Evolutionary conservation across 768 basidiomycete genomes (phyloP), one percentile per base, ranked within the genome.

Genomic region (Macrocybe gigantea): DNA sequence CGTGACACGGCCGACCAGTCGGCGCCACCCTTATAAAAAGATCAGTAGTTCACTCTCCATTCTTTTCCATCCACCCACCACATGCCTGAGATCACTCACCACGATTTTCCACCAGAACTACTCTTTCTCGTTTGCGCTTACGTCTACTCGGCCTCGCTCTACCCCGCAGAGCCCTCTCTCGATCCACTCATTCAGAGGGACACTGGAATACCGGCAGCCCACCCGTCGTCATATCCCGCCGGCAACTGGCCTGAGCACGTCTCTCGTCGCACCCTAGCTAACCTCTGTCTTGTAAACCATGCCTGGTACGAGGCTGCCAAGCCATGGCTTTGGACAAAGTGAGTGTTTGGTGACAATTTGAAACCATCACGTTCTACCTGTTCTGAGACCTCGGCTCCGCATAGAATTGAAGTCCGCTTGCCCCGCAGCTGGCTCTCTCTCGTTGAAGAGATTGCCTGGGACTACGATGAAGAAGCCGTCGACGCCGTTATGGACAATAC

Each of bases 371-470:
- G 7, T 22, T 29, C 6, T 36, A 22, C 33, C 50, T 10, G 36
- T 41, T 49, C 38, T 14, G 33, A 37, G 7, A 5, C 13, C 22
- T 22, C 22, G 22, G 22, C 22, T 22, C 22, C 22, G 22, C 31
- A 14, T 15, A 74, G 72, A 50, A 70, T 93, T 52, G 90, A 92
- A 62, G 84, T 93, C 44, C 79, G 88, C 5, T 77, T 92, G 5
- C 90, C 90, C 7, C 78, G 83, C n/a, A 82, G 78, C 53, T 93
- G 90, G 88, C 79, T 93, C 10, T 72, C 86, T 7, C 74, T 93
- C 38, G 77, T 92, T 11, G 87, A 90, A 38, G 82, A 88, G 56
- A 79, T 93, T 33, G 76, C 83, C 1, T 87, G 84, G 64, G 82
- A 80, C 12, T 85, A 85, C 47, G 79, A 79, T 36, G 80, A 83